Evolutionary conservation across 139 green algal species (phyloP), one percentile per base, ranked within the genome.

Genomic region (Pycnococcus provasolii): DNA sequence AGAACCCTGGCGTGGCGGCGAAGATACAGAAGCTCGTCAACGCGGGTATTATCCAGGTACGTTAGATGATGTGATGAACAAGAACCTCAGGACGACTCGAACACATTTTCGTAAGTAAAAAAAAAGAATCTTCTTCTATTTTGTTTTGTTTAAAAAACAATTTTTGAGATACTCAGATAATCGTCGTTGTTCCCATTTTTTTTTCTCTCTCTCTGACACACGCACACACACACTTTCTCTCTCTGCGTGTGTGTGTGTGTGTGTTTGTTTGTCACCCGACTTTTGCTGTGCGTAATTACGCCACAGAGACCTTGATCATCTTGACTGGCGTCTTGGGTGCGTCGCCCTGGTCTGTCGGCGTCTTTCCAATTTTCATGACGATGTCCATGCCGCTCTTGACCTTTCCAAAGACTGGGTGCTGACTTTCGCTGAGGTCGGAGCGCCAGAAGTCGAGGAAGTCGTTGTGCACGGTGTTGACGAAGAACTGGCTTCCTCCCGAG

Each of bases 11-110:
- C 44, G 89, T 99, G 59, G 84, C 87, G 65, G 60, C 53, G 48
- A 99, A 98, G 84, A 75, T 99, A 26, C 84, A 94, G 70, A 97
- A 96, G 85, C 86, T 99, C 40, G 80, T 96, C 8, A 77, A 79
- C 7, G 91, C 94, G 4, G 94, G 92, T 66, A 95, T 98, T 68
- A 85, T 98, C 42, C 88, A 82, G 58, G 45, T 67, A 13, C 45
- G 57, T 11, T 75, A 37, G 71, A 51, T 50, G 3, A 66, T 26
- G 26, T 26, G 26, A 26, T 26, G 26, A 26, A 26, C 26, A 26
- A 26, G 26, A 26, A 26, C 26, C 26, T 26, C 26, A 26, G 26
- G 26, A 26, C 26, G 26, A 26, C 26, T 26, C 26, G 26, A 26
- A 26, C 26, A 26, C 26, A 26, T 26, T 26, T 26, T 26, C 26